A percentile compares a stretch with the other conserved stretches of the same genome.
phyloP scores from a whole-genome alignment of 1,284 basidiomycete genomes.

The Lignosus rhinocerotis region DNA sequence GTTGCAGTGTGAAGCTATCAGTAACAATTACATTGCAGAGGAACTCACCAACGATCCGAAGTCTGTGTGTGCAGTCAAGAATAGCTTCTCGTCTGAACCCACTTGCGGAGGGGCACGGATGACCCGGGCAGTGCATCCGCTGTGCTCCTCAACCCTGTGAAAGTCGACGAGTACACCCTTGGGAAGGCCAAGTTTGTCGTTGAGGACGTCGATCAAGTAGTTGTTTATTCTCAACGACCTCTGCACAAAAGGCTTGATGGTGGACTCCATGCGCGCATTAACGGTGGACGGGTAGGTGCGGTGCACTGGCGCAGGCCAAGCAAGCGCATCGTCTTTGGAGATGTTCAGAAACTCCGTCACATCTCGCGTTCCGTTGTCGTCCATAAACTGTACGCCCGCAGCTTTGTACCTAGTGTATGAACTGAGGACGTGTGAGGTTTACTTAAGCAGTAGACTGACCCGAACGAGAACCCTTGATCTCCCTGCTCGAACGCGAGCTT shows the following conservation, averaged over 20 bases:
- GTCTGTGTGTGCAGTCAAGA: slow-evolving; percentile 21
- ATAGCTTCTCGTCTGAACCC: slow-evolving; percentile 10
- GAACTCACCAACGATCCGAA: slow-evolving; percentile 19
- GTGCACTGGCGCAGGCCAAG: slow-evolving; percentile 30
- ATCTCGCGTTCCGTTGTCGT: slow-evolving; percentile 34
- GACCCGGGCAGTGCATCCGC: slow-evolving; percentile 16
- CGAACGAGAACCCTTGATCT: slow-evolving; percentile 34
- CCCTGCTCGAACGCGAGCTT: slow-evolving; percentile 38
- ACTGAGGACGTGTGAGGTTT: not conserved
- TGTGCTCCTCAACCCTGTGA: slow-evolving; percentile 12
- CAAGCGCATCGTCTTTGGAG: slow-evolving; percentile 34
- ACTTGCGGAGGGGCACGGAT: slow-evolving; percentile 14
- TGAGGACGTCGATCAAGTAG: slow-evolving; percentile 33
- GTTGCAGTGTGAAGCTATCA: not conserved
- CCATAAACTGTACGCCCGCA: slow-evolving; percentile 33
- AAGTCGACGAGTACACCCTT: slow-evolving; percentile 14
- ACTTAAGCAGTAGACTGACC: slow-evolving; percentile 17
- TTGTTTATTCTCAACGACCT: slow-evolving; percentile 34
- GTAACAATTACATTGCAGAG: too few species aligned
- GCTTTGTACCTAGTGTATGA: not conserved
- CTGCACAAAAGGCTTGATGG: slow-evolving; percentile 33
- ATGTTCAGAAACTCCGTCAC: slow-evolving; percentile 34
- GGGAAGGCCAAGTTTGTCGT: slow-evolving; percentile 29
- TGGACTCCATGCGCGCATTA: slow-evolving; percentile 30
- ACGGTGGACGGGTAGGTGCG: slow-evolving; percentile 35